phyloP scores from a whole-genome alignment of 345 rosid species.

The Trapa incisa region DNA sequence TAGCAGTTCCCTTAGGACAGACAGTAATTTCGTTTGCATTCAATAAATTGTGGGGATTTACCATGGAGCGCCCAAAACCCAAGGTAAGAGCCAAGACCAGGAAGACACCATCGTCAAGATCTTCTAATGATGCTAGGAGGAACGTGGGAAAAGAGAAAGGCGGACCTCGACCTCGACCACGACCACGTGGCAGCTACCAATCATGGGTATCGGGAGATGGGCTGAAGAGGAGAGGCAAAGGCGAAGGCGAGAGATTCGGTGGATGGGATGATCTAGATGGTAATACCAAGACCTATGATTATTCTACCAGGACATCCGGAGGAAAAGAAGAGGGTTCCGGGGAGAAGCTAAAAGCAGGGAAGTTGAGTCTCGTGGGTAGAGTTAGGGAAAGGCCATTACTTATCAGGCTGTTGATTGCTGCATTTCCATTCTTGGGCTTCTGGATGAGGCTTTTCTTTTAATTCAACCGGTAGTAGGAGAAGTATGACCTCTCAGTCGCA shows the following conservation, averaged over 20 bases:
- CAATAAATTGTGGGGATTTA: constrained; percentile 40
- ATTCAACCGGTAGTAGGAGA: constrained; percentile 10
- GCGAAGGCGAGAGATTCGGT: constrained; percentile 26
- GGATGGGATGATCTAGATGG: constrained; percentile 83
- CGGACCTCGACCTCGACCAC: background rate
- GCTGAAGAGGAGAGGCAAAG: constrained; percentile 13
- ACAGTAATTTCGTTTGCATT: constrained; percentile 42
- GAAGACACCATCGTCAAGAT: constrained; percentile 30
- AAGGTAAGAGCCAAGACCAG: constrained; percentile 20
- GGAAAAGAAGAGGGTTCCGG: constrained; percentile 12
- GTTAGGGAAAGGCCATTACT: constrained; percentile 55
- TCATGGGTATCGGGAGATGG: constrained; percentile 46
- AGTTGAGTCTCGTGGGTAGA: constrained; percentile 41
- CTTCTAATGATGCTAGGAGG: constrained; percentile 17
- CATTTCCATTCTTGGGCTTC: constrained; percentile 64
- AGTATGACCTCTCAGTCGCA: background rate
- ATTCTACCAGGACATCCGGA: constrained; percentile 6
- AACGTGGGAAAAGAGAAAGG: constrained; percentile 19
- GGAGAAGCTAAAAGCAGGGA: constrained; percentile 21
- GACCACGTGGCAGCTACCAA: constrained; percentile 24
- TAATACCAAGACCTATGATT: constrained; percentile 14
- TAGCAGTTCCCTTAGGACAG: constrained; percentile 78
- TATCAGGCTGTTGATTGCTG: constrained; percentile 48
- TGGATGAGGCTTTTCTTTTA: constrained; percentile 54
- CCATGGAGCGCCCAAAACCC: constrained; percentile 21